These are phyloP conservation scores for Aotearoamyces nothofagi DNA, from an alignment of 2,329 filamentous ascomycete species.

Conservation along the genomic window DNA sequence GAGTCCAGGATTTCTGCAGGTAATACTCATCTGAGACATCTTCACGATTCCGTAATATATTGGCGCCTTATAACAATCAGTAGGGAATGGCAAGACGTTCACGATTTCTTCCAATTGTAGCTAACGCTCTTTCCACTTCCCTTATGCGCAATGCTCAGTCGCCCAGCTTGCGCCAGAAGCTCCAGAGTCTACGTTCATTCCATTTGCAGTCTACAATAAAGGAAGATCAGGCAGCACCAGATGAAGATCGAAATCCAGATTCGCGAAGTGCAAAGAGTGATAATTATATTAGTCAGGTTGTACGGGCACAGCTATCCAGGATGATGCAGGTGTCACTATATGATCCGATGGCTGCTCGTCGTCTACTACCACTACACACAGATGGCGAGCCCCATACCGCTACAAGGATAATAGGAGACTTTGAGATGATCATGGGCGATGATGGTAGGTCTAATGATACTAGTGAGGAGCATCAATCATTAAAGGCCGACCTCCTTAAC, in stretches of 20 bases:
- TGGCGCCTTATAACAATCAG: no score
- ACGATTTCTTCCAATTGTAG: not conserved
- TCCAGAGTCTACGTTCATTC: not conserved
- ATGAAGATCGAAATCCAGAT: no score
- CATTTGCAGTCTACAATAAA: not conserved
- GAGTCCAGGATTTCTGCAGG: not conserved
- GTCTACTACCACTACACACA: not conserved
- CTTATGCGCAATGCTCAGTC: not conserved
- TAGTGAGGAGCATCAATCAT: no score
- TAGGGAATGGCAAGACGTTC: not conserved
- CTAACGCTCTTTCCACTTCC: not conserved
- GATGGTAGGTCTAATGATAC: no score
- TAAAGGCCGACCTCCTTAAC: no score
- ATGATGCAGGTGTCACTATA: not conserved
- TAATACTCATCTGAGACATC: not conserved
- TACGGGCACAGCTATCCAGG: not conserved
- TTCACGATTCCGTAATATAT: not conserved
- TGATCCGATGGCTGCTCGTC: not conserved
- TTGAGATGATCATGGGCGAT: no score
- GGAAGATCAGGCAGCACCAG: not conserved
- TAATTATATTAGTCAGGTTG: not conserved
- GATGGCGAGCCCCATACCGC: no score
- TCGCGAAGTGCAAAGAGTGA: not conserved
- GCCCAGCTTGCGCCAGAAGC: not conserved
- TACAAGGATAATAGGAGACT: no score